Percentiles rank a stretch among this genome's conserved stretches.
Conservation (phyloP, 306 rosid genomes). For the Quercus mongolica region DNA sequence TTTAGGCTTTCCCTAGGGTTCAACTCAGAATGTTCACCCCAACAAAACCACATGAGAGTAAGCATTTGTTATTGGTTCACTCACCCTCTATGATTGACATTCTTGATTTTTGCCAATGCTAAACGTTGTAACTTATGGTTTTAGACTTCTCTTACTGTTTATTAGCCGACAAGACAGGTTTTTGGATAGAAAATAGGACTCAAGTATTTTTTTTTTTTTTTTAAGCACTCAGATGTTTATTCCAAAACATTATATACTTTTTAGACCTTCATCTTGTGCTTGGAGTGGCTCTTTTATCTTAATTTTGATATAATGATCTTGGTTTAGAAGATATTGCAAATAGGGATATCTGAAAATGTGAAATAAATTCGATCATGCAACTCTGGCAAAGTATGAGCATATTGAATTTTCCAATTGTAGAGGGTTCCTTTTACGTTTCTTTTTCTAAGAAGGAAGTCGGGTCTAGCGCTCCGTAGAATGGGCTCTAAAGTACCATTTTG, state of each 20-base stretch:
- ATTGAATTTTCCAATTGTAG: background rate
- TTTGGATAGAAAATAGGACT: background rate
- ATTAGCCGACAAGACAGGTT: background rate
- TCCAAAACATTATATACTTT: background rate
- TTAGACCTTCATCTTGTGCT: background rate
- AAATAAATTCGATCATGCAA: background rate
- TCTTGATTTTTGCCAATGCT: background rate
- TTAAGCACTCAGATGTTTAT: background rate
- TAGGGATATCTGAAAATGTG: background rate
- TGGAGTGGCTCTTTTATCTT: background rate
- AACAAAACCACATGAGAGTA: no score
- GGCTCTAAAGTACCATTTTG: no score
- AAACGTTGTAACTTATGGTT: background rate
- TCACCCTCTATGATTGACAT: no score
- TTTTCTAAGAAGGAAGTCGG: no score
- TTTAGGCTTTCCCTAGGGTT: no score
- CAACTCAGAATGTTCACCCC: no score
- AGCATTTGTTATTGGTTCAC: no score
- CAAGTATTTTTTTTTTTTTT: rapidly evolving
- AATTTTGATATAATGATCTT: background rate
- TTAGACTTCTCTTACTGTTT: background rate
- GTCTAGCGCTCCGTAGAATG: no score
- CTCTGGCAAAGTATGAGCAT: background rate
- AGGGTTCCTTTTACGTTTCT: no score
- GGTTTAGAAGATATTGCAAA: background rate